Evolutionary conservation across 2,329 filamentous ascomycete species (phyloP).

Genomic region (Emydomyces testavorans): DNA sequence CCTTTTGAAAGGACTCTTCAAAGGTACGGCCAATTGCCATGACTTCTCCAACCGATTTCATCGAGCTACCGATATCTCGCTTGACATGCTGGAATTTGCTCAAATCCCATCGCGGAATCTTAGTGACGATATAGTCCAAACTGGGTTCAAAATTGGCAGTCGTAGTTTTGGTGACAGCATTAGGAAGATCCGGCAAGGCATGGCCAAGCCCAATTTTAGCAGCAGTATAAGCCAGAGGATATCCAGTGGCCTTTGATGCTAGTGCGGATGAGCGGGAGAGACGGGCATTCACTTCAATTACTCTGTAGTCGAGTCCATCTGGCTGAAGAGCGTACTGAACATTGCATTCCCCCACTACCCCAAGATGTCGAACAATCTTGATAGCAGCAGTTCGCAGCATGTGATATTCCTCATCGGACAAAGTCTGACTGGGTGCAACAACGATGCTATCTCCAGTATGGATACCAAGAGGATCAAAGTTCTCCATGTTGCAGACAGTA

Average conservation of each 20-base stretch:
- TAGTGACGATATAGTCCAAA: slow-evolving; percentile 94
- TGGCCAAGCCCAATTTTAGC: slow-evolving; percentile 97
- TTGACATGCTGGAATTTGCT: slow-evolving; percentile 99
- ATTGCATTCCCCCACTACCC: slow-evolving; percentile 97
- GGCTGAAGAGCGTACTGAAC: slow-evolving; percentile 96
- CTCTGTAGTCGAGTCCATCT: slow-evolving; percentile 92
- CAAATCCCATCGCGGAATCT: slow-evolving; percentile 97
- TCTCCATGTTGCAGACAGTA: slow-evolving; percentile 98
- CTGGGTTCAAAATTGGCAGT: slow-evolving; percentile 98
- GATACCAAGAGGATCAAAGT: slow-evolving; percentile 94
- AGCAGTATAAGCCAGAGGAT: slow-evolving; percentile 91
- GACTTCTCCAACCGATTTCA: slow-evolving; percentile 98
- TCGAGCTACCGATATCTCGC: slow-evolving; percentile 90
- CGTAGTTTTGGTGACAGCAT: slow-evolving; percentile 95
- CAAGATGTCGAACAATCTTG: slow-evolving; percentile 94
- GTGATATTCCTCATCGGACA: slow-evolving; percentile 98
- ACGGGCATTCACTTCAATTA: slow-evolving; percentile 98
- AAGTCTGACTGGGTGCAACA: slow-evolving; percentile 88
- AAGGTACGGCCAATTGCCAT: slow-evolving; percentile 99
- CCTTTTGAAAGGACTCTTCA: slow-evolving; percentile 98
- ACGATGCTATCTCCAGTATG: slow-evolving; percentile 99
- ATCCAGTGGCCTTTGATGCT: slow-evolving; percentile 95
- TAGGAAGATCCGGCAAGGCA: slow-evolving; percentile 87
- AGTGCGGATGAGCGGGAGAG: slow-evolving; percentile 93
- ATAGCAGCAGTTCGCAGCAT: slow-evolving; percentile 97